Base-by-base conservation (phyloP, 2,329 filamentous ascomycete species). In the Keithomyces neogunnii region DNA sequence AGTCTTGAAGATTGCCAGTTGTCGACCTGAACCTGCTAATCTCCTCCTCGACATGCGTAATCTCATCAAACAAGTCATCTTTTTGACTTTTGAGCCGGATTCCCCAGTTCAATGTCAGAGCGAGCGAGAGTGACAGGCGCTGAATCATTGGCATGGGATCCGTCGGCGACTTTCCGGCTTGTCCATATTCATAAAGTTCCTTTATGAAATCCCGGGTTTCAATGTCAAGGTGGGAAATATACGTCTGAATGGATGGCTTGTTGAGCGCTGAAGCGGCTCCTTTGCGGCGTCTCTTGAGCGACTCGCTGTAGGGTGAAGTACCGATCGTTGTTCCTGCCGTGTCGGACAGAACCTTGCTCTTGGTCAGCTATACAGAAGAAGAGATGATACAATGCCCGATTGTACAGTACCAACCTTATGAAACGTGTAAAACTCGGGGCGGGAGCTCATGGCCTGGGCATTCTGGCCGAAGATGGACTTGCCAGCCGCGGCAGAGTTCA, bases 91-190 rank as follows among this genome's bases (percentile, higher is more conserved):
- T 79, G 10, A 86, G 76, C 0, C 83, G 74, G 0, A 77, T 75
- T 0, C 83, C 84, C 81, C 81, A 86, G 60, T 86, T 86, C 13
- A 86, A 67, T 0, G 82, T 86, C 30, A 86, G 63, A 0, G 80
- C 75, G 3, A 86, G 69, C n/a, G 77, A 82, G 3, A 86, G 66
- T 10, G 75, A 78, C 0, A 86, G 71, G 0, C 82, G 76, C 58
- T 85, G 82, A 45, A 86, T 84, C 76, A 84, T 82, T 1, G 82
- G 80, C 79, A 85, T 81, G 0, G 82, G 81, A 51, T 86, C 80
- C 0, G 85, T 75, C 0, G 78, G 71, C 2, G 67, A 67, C 1
- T 66, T 65, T 1, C 83, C 83, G 1, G 69, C 72, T 5, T 75
- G 67, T 3, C 83, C 82, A 54, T 83, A 78, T 26, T 73, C 71